Evolutionary conservation across 352 stramenopile species (phyloP).

Genomic region (Globisporangium paroecandrum): DNA sequence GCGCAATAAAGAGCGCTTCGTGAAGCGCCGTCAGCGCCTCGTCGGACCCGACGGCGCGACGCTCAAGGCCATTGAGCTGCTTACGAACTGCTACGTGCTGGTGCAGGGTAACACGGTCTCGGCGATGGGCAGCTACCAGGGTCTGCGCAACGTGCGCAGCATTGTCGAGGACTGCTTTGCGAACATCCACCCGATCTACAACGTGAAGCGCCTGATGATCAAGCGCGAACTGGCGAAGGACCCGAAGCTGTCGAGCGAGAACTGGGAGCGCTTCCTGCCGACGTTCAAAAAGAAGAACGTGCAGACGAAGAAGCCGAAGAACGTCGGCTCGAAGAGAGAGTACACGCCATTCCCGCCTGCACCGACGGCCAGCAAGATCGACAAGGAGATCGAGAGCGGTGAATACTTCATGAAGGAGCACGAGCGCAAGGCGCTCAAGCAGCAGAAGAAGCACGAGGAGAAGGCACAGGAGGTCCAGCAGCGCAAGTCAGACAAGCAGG

Average conservation of each 20-base stretch:
- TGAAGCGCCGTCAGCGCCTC: conserved; percentile 97
- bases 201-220: conserved; percentile 99
- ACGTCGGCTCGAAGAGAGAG: conserved; percentile 89
- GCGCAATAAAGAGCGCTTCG: conserved; percentile 99
- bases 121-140: conserved; percentile 84
- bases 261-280: conserved; percentile 98
- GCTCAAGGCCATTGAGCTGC: conserved; percentile 96
- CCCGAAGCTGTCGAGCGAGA: conserved; percentile 94
- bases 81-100: conserved; percentile 99
- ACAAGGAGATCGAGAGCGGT: conserved; percentile 98
- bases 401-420: conserved; percentile 99
- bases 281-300: conserved; percentile 99
- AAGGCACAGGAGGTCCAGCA: conserved; percentile 58
- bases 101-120: conserved; percentile 98
- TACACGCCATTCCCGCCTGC: conserved; percentile 99
- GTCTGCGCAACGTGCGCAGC: conserved; percentile 93
- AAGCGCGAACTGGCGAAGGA: conserved; percentile 99
- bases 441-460: conserved; percentile 82
- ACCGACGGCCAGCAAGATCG: conserved; percentile 95
- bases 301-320: conserved; percentile 92
- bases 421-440: conserved; percentile 91
- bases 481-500: conserved; percentile 69
- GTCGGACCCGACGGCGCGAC: conserved; percentile 98
- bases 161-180: conserved; percentile 99
- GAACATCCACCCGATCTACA: conserved; percentile 99